Base-by-base conservation (phyloP, 2,329 filamentous ascomycete species). In the Aspergillus persii region DNA sequence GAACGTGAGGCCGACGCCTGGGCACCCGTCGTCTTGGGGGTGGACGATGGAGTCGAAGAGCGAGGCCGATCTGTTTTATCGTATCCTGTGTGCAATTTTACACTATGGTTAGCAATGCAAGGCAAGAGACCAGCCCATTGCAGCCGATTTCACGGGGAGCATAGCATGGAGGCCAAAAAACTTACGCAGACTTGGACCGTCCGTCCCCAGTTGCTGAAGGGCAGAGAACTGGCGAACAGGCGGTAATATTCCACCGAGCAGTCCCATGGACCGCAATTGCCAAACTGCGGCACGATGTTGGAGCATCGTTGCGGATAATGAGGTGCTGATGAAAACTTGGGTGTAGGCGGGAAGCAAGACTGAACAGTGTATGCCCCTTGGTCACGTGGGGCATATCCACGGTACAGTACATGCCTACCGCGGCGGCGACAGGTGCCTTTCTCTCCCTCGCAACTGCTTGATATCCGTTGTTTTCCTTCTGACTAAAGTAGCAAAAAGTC, bases 181-280 rank as follows among this genome's bases (percentile, higher is more conserved):
- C 71, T 53, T 68, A 74, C 73, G 55, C 57, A 62, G 61, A 39
- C 44, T 59, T 51, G 62, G 48, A 36, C 60, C 60, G 55, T 68
- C 64, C 23, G 50, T 54, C 48, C 65, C 64, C 31, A 59, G 58
- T 33, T 54, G 55, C 48, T 52, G 60, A 33, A 65, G 61, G 49
- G 57, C 53, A 47, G 73, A 74, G 50, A 75, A 70, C n/a, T 66
- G 63, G 11, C 72, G 71, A 49, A 64, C 30, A 3, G 67, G 56
- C 18, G 54, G 39, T 11, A 57, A 48, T 15, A 63, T 46, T 46
- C 62, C 58, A 12, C 62, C 66, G 23, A 55, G 46, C 51, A 65
- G 6, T 41, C 63, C 65, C 5, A 65, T 58, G 53, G 29, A 49
- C 36, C 56, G 29, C 26, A 47, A 36, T 33, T 49, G 57, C 51